phyloP scores from a whole-genome alignment of 345 rosid species.

The Jatropha curcas region DNA sequence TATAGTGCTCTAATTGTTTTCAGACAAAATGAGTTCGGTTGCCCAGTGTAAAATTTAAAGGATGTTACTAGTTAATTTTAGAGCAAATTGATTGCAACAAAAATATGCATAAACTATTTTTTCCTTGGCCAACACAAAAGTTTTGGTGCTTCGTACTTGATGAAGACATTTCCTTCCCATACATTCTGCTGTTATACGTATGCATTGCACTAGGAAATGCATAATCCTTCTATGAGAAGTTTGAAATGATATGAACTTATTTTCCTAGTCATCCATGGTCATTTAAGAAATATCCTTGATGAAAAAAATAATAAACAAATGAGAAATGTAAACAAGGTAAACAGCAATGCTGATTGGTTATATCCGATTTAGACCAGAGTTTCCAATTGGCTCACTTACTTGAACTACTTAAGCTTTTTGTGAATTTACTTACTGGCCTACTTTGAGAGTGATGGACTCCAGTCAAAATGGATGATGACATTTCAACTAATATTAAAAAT shows the following conservation, averaged over 20 bases:
- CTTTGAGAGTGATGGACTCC: background rate
- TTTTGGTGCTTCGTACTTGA: background rate
- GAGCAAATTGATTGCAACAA: background rate
- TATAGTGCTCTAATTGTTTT: background rate
- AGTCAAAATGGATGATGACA: background rate
- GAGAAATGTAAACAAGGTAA: background rate
- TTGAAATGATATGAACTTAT: background rate
- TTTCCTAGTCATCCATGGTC: background rate
- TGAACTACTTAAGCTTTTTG: background rate
- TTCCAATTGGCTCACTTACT: background rate
- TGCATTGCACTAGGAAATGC: background rate
- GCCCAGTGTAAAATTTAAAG: background rate
- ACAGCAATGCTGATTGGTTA: background rate
- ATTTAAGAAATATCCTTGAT: background rate
- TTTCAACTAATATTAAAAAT: background rate
- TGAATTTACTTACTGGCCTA: background rate
- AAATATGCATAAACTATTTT: background rate
- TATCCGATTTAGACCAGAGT: background rate
- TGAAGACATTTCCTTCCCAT: background rate
- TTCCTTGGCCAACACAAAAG: background rate
- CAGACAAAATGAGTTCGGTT: no score
- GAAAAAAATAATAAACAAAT: background rate
- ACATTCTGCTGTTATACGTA: background rate
- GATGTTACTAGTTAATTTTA: background rate
- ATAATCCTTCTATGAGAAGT: background rate